Evolutionary conservation across 2,329 filamentous ascomycete genomes (phyloP), one percentile per base, ranked within the genome.

Genomic region (Tolypocladium nubicola): DNA sequence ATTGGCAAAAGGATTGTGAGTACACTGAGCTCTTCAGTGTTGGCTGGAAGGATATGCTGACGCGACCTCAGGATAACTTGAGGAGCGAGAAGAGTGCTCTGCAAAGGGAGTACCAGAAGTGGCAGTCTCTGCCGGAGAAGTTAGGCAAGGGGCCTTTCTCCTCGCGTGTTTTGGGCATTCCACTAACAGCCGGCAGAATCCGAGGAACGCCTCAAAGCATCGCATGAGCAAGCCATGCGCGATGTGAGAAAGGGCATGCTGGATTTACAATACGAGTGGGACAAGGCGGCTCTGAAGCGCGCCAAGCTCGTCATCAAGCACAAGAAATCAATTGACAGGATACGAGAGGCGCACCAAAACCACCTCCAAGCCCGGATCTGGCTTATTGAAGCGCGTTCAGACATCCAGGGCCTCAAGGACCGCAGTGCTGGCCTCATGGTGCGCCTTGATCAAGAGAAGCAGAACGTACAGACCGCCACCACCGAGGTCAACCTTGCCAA

Each of bases 331-430:
- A 79, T 95, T 9, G 78, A 80, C n/a, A 67, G 72, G 23, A 79
- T 96, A 50, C 81, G 83, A 16, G 71, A 76, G 53, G 78, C 83
- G 7, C 83, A 88, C 55, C 78, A 86, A 52, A 79, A 81, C 16
- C 73, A 90, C 13, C 71, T 92, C 19, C 85, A 92, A 64, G 84
- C 82, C 2, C 81, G 89, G 62, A 78, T 97, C 50, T 79, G 84
- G 60, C 74, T 82, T 0, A 81, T 95, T 37, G 94, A 99, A 75
- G 92, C 90, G 1, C 71, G 78, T n/a, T 97, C 91, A 0, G 94
- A 99, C 65, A 71, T 88, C 3, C 78, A 83, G 50, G 81, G 82
- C 7, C 76, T 97, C n/a, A 81, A 83, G 64, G 75, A 76, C 19
- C 85, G 85, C 58, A 90, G 90, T 63, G 64, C 70, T 10, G 76